Percentiles rank a stretch among this genome's conserved stretches.
phyloP scores from a whole-genome alignment of 2,329 filamentous ascomycete species.

The Colletotrichum sidae region DNA sequence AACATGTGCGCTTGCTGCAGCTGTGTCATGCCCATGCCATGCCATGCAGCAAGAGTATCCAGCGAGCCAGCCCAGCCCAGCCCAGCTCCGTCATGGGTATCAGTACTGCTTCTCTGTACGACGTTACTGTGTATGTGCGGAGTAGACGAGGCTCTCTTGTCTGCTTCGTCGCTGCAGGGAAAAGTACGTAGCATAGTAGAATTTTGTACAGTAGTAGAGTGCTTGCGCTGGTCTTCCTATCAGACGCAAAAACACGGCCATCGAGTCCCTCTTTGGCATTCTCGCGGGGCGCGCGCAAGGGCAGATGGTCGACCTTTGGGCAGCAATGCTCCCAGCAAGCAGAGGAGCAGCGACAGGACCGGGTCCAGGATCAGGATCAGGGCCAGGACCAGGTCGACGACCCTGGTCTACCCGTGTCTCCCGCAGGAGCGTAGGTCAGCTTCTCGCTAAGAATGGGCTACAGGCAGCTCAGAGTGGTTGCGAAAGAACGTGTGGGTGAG shows the following conservation, averaged over 20 bases:
- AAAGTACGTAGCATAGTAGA: conserved; percentile 7
- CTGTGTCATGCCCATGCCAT: conserved; percentile 31
- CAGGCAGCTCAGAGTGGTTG: conserved; percentile 10
- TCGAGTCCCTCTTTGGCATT: conserved; percentile 29
- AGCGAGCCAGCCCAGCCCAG: conserved; percentile 12
- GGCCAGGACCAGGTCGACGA: too few species aligned
- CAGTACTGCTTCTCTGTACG: background rate
- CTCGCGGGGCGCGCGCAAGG: conserved; percentile 33
- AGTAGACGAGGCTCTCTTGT: conserved; percentile 15
- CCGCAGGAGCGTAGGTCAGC: conserved; percentile 1
- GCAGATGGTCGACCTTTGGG: conserved; percentile 33
- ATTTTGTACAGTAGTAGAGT: background rate
- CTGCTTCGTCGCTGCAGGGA: background rate
- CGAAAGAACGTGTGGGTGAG: background rate
- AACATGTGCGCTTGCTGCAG: conserved; percentile 36
- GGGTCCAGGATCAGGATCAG: too few species aligned
- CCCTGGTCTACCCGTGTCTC: conserved; percentile 30
- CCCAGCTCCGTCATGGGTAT: background rate
- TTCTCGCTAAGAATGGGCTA: background rate
- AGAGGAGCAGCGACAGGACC: too few species aligned
- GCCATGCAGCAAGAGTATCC: conserved; percentile 31
- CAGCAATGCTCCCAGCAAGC: conserved; percentile 38
- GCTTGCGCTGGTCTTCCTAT: conserved; percentile 26
- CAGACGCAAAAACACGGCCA: conserved; percentile 20
- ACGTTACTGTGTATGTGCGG: background rate